Base-by-base conservation (phyloP, 768 basidiomycete genomes). In the Pleurotus tuoliensis region DNA sequence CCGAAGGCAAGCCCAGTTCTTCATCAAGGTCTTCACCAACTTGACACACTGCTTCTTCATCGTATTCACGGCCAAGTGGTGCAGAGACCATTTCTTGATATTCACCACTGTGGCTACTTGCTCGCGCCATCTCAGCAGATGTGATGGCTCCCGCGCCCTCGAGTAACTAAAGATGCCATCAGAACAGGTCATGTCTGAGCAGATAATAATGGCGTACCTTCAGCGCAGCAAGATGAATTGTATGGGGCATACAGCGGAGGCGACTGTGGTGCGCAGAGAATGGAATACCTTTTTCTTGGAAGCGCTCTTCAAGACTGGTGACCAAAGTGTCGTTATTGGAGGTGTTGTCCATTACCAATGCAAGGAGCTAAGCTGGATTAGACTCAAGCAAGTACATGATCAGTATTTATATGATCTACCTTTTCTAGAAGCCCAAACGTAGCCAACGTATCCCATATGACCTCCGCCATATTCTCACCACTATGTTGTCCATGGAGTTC, bases 191-290 rank as follows among this genome's bases (percentile, higher is more conserved):
- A n/a, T n/a, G n/a, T n/a, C n/a, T n/a, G n/a, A n/a, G n/a, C n/a
- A n/a, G n/a, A n/a, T n/a, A n/a, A n/a, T n/a, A n/a, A n/a, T n/a
- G n/a, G n/a, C 5, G 18, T 43, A 68, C 71, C 62, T 70, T 59
- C 5, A 70, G 27, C 3, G 69, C 68, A 4, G 72, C 72, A 30
- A 75, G 66, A 56, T 75, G 70, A n/a, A 74, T 62, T 0, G 71
- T 73, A 43, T 75, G 74, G 0, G 72, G 74, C 68, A 74, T 70
- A 60, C 73, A 75, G n/a, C 63, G 67, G 18, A 71, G 56, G 3
- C 69, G 62, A 6, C 69, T 60, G 8, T 63, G 45, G 7, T 1
- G n/a, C 1, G 70, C 64, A 20, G 58, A 56, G 53, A 75, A 71
- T 1, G 12, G 1, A 34, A 74, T 67, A 4, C 62, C 61, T 9